Evolutionary conservation across 1,139 yeast species (phyloP), one percentile per base, ranked within the genome.

Genomic region (Yamadazyma kanchanaburiensis): DNA sequence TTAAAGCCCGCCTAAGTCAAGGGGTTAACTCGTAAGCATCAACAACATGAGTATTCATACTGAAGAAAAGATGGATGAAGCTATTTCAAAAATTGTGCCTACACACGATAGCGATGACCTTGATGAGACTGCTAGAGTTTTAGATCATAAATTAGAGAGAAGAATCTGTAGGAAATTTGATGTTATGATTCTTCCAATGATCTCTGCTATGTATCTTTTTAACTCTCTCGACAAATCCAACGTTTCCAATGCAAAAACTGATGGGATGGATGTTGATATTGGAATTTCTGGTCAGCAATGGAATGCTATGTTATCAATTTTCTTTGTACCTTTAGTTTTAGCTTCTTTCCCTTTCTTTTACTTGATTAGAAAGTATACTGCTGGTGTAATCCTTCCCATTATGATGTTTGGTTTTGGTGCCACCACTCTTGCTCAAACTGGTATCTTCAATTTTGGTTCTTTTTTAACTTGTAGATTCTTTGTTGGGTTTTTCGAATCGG

Each of bases 271-370:
- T 32, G 34, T 33, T 2, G 62, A 58, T 37, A 41, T 57, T 30
- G 37, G 38, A 1, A 34, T 58, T 35, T 47, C 58, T 19, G 53
- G 57, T 26, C 52, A 54, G 27, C 42, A 55, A 49, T 49, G 49
- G 43, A 58, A 58, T 32, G 35, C 50, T 12, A 62, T 60, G 22
- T 44, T 46, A 21, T 56, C 62, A 10, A 45, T 59, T 24, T 55
- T 54, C 32, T 53, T 55, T 35, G 56, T 57, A 20, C 55, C 61
- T 20, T 58, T 59, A 29, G 50, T 59, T 24, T 44, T 49, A 12
- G 56, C 60, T 12, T 64, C 60, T 26, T 49, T 59, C 38, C 65
- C 65, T 1, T 47, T 60, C 2, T 61, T 58, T 28, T 48, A 58
- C 34, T 44, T 58, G 17, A 54, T 60, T 16, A 58, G 58, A 36